Evolutionary conservation across 2,329 filamentous ascomycete species (phyloP), one percentile per base, ranked within the genome.

Genomic region (Chrysosporium queenslandicum): DNA sequence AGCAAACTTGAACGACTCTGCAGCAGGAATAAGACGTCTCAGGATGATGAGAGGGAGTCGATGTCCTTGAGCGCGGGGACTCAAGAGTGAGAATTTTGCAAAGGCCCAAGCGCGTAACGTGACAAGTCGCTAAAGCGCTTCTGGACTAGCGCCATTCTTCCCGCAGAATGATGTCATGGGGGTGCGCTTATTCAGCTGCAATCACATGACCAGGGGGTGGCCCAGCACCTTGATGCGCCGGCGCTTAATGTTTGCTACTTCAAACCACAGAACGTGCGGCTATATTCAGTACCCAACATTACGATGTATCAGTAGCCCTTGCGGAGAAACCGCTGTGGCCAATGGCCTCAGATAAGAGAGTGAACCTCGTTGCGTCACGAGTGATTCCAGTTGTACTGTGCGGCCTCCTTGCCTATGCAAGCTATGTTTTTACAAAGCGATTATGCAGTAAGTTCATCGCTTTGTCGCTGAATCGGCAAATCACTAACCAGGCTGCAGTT

Each of bases 361-460:
- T 74, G 46, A 81, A 80, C 66, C 70, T 77, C 60, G 80, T 77
- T 68, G 75, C 78, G 45, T 79, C 82, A 48, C 77, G 83, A 54
- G 68, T 85, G 52, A 81, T 94, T 53, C 89, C 89, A 3, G 59
- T 82, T 36, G 64, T 91, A 47, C 77, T 94, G 37, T 68, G 81
- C 30, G 82, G 76, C 27, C 74, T 79, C 34, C 76, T 87, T 55
- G 81, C 75, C 34, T 88, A 87, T 67, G 79, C 79, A 18, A 85
- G 81, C 30, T 95, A 85, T 69, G 81, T 82, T 12, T 67, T 89
- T 46, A 79, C 86, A 46, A 81, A 77, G 56, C 76, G 76, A 42
- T 68, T 89, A 56, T 86, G 83, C 64, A 73, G 86, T 89, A 68
- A 64, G 83, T 73, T 54, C n/a, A n/a, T 46, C 39, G 18, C 32